phyloP scores from a whole-genome alignment of 2,329 filamentous ascomycete species.

The Rachicladosporium sp. region DNA sequence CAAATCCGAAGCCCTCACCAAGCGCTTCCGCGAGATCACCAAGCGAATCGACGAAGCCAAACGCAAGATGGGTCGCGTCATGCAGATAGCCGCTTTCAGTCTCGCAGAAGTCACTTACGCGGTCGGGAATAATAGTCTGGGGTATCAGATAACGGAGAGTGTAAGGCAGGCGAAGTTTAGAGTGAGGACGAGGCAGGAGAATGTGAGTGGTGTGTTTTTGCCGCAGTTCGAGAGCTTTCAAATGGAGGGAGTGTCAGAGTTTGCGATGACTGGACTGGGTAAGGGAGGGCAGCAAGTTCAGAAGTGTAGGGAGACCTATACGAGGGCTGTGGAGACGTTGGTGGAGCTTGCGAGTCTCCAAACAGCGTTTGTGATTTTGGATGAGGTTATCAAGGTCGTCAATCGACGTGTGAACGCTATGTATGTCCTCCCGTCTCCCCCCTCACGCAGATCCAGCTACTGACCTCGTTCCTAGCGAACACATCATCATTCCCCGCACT shows the following conservation, averaged over 20 bases:
- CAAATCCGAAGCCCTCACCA: slow-evolving; percentile 96
- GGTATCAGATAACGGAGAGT: slow-evolving; percentile 94
- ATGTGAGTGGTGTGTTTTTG: slow-evolving; percentile 91
- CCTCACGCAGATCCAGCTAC: slow-evolving; percentile 4
- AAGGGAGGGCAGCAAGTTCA: slow-evolving; percentile 97
- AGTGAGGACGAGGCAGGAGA: slow-evolving; percentile 90
- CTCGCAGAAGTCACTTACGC: slow-evolving; percentile 96
- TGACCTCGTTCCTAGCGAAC: slow-evolving; percentile 45
- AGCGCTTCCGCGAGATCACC: slow-evolving; percentile 74
- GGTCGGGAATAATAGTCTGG: slow-evolving; percentile 76
- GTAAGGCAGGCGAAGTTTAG: slow-evolving; percentile 87
- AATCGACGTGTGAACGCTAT: slow-evolving; percentile 97
- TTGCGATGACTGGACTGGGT: slow-evolving; percentile 85
- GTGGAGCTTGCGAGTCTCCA: slow-evolving; percentile 91
- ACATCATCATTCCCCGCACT: slow-evolving; percentile 93
- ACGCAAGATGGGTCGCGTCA: slow-evolving; percentile 96
- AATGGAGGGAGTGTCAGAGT: slow-evolving; percentile 84
- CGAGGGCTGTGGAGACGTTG: slow-evolving; percentile 84
- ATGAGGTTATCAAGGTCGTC: slow-evolving; percentile 98
- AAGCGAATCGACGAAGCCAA: slow-evolving; percentile 96
- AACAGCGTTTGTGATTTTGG: slow-evolving; percentile 94
- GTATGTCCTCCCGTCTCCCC: slow-evolving; percentile 35
- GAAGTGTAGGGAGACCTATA: slow-evolving; percentile 88
- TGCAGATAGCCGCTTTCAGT: slow-evolving; percentile 98
- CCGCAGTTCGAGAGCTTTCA: slow-evolving; percentile 88